phyloP scores from a whole-genome alignment of 2,329 filamentous ascomycete species.

The Botrytis paeoniae region DNA sequence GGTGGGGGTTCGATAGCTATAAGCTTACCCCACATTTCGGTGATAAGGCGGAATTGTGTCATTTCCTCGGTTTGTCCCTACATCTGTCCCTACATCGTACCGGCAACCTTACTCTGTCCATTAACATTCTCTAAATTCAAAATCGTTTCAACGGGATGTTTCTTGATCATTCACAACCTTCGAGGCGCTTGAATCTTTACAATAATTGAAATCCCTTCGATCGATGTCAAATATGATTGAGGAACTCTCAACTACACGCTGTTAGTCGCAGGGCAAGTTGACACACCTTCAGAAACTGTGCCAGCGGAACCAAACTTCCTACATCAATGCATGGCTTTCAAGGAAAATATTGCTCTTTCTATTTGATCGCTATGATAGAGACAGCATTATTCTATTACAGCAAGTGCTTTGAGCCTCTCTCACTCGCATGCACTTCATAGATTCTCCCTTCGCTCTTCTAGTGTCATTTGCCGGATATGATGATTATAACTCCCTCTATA shows the following conservation, averaged over 20 bases:
- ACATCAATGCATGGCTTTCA: background rate
- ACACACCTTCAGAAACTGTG: background rate
- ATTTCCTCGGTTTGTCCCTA: background rate
- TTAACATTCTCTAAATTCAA: background rate
- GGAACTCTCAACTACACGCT: background rate
- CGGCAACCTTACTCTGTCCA: background rate
- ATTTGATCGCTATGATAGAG: background rate
- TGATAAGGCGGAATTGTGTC: slow-evolving; percentile 14
- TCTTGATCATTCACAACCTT: background rate
- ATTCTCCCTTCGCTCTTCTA: background rate
- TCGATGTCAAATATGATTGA: background rate
- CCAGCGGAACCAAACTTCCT: background rate
- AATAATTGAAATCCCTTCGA: background rate
- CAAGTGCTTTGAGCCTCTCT: background rate
- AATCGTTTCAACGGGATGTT: too few relatives aligned
- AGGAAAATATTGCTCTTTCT: background rate
- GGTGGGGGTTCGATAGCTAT: slow-evolving; percentile 14
- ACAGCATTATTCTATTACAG: background rate
- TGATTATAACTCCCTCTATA: background rate
- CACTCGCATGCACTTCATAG: background rate
- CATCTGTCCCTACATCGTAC: background rate
- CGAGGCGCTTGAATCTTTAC: background rate
- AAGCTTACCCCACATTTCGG: slow-evolving; percentile 18
- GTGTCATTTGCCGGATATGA: background rate
- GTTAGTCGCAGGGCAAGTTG: background rate